Conservation (phyloP, 2,329 filamentous ascomycete species). For the Alternaria burnsii region DNA sequence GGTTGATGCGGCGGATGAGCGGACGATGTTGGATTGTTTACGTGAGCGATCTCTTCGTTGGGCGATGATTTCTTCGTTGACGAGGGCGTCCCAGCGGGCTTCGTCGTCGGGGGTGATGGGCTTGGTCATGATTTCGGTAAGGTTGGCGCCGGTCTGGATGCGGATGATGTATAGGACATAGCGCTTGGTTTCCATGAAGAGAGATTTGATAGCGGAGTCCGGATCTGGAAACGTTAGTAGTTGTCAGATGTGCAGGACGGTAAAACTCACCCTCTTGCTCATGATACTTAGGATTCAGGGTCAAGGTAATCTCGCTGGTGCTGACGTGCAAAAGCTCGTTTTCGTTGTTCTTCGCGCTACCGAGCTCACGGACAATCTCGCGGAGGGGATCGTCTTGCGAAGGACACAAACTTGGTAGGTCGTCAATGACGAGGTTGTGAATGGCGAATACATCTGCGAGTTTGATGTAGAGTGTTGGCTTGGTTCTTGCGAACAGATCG, state of each 20-base stretch:
- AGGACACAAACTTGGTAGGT: slow-evolving; percentile 80
- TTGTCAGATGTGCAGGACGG: background rate
- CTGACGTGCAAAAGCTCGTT: slow-evolving; percentile 88
- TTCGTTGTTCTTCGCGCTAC: slow-evolving; percentile 96
- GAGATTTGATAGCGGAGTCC: slow-evolving; percentile 86
- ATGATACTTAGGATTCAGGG: slow-evolving; percentile 86
- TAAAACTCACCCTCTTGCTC: slow-evolving; percentile 72
- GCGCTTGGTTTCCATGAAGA: slow-evolving; percentile 98
- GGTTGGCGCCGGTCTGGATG: slow-evolving; percentile 87
- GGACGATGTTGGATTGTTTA: slow-evolving; percentile 61
- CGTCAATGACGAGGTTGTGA: slow-evolving; percentile 83
- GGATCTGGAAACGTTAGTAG: slow-evolving; percentile 68
- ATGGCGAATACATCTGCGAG: slow-evolving; percentile 97
- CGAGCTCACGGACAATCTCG: slow-evolving; percentile 91
- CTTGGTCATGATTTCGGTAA: slow-evolving; percentile 95
- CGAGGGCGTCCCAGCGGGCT: slow-evolving; percentile 81
- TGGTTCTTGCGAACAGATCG: slow-evolving; percentile 93
- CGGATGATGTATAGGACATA: slow-evolving; percentile 98
- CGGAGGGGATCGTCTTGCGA: slow-evolving; percentile 85
- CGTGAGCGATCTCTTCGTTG: slow-evolving; percentile 58
- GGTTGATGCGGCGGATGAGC: slow-evolving; percentile 87
- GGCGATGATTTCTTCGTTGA: slow-evolving; percentile 77
- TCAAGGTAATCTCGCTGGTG: slow-evolving; percentile 89
- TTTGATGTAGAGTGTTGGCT: slow-evolving; percentile 99
- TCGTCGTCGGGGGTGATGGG: slow-evolving; percentile 89